Conservation (phyloP, 805 yeast genomes). For the Nakazawaea anatomiae region DNA sequence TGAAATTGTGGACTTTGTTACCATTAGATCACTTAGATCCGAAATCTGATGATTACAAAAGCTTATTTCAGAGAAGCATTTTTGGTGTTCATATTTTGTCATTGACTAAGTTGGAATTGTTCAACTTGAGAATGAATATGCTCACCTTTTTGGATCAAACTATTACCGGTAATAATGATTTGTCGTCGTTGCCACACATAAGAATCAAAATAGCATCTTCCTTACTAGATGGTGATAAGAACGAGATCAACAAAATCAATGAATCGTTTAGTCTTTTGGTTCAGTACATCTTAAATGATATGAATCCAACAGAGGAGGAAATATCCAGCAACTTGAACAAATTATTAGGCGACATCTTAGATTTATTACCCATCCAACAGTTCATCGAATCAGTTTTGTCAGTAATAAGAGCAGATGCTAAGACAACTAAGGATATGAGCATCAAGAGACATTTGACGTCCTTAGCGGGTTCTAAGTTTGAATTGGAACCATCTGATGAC, state of each 20-base stretch:
- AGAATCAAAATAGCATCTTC: conserved; percentile 30
- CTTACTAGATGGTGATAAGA: conserved; percentile 18
- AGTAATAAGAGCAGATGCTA: conserved; percentile 21
- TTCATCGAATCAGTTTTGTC: conserved; percentile 58
- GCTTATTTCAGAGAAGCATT: conserved; percentile 46
- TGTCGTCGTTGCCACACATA: conserved; percentile 38
- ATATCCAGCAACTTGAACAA: conserved; percentile 41
- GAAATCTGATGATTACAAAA: conserved; percentile 25
- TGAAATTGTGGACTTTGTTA: conserved; percentile 44
- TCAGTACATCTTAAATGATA: conserved; percentile 29
- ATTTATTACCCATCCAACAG: conserved; percentile 67
- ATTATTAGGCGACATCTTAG: conserved; percentile 56
- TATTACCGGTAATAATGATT: conserved; percentile 31
- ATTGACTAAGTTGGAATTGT: conserved; percentile 41
- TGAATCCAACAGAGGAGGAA: conserved; percentile 31
- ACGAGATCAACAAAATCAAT: conserved; percentile 17
- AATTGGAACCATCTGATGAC: conserved; percentile 54
- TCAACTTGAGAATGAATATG: conserved; percentile 41
- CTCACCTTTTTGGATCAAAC: conserved; percentile 53
- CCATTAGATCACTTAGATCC: conserved; percentile 38
- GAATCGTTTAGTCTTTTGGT: conserved; percentile 22
- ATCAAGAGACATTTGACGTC: conserved; percentile 57
- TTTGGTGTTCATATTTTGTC: conserved; percentile 58
- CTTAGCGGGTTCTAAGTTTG: conserved; percentile 64
- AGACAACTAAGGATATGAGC: conserved; percentile 31